phyloP scores from a whole-genome alignment of 2,329 filamentous ascomycete genomes.

The Elsinoe perseae region DNA sequence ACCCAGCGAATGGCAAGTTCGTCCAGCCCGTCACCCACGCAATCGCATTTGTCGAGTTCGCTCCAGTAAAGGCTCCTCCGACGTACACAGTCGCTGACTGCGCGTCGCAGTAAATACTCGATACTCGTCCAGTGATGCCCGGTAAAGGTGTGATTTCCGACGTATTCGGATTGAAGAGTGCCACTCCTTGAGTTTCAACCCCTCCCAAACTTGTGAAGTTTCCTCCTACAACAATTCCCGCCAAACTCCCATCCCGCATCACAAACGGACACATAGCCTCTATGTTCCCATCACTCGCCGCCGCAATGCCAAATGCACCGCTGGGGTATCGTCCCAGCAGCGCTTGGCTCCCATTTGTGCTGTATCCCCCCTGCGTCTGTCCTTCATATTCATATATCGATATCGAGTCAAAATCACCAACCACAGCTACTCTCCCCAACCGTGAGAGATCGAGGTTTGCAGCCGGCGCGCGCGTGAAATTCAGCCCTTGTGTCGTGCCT shows the following conservation, averaged over 20 bases:
- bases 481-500: slow-evolving; percentile 13
- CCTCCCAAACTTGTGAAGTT: slow-evolving; percentile 90
- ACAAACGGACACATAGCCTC: slow-evolving; percentile 78
- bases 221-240: slow-evolving; percentile 77
- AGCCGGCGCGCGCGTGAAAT: slow-evolving; percentile 54
- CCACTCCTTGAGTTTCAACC: slow-evolving; percentile 65
- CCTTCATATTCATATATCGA: slow-evolving; percentile 81
- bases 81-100: slow-evolving; percentile 75
- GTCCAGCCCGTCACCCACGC: slow-evolving; percentile 71
- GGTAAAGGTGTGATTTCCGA: slow-evolving; percentile 62
- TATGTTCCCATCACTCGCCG: slow-evolving; percentile 69
- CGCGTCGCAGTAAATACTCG: slow-evolving; percentile 73
- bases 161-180: slow-evolving; percentile 68
- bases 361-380: slow-evolving; percentile 62
- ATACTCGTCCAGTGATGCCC: slow-evolving; percentile 78
- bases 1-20: slow-evolving; percentile 81
- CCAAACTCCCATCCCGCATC: slow-evolving; percentile 55
- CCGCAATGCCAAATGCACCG: slow-evolving; percentile 67
- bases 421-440: slow-evolving; percentile 75
- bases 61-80: slow-evolving; percentile 73
- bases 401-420: slow-evolving; percentile 83
- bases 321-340: slow-evolving; percentile 78
- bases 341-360: slow-evolving; percentile 69
- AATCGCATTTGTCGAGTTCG: slow-evolving; percentile 82
- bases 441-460: slow-evolving; percentile 69